Evolutionary conservation across 306 rosid species (phyloP).

Genomic region (Datisca glomerata): DNA sequence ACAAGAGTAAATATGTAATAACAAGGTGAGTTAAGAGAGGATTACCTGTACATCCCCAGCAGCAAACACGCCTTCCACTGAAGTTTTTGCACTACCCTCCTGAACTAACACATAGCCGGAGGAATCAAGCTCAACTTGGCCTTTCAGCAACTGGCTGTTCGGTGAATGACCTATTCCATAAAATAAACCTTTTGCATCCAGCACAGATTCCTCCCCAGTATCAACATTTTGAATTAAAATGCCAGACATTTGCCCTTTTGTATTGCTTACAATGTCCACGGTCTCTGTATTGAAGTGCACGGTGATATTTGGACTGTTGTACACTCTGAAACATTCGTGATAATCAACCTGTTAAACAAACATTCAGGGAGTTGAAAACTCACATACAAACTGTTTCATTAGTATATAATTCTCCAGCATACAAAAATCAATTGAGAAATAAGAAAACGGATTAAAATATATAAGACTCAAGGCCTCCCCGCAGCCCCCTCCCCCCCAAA

Average conservation of each 20-base stretch:
- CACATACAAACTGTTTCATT: constrained; percentile 49
- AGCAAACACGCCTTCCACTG: constrained; percentile 82
- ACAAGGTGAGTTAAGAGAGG: not conserved
- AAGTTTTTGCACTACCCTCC: constrained; percentile 69
- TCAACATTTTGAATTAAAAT: constrained; percentile 54
- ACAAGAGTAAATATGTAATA: no score
- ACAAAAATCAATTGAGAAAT: no score
- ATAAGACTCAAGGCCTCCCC: no score
- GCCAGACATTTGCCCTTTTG: constrained; percentile 91
- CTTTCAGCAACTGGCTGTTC: constrained; percentile 67
- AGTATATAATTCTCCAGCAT: no score
- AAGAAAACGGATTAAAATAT: no score
- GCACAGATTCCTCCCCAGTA: constrained; percentile 58
- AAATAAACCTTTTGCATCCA: constrained; percentile 83
- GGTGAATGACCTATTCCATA: constrained; percentile 95
- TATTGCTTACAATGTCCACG: constrained; percentile 79
- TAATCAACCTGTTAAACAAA: constrained; percentile 99
- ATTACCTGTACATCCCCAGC: constrained; percentile 97
- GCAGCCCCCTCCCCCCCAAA: no score
- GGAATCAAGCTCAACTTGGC: constrained; percentile 72
- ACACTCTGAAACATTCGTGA: constrained; percentile 99
- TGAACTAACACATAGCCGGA: constrained; percentile 63
- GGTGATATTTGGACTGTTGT: constrained; percentile 76
- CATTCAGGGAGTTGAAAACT: constrained; percentile 94
- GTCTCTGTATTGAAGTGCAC: constrained; percentile 87